Conservation (phyloP, 2,329 filamentous ascomycete species). For the Juglanconis oblonga region DNA sequence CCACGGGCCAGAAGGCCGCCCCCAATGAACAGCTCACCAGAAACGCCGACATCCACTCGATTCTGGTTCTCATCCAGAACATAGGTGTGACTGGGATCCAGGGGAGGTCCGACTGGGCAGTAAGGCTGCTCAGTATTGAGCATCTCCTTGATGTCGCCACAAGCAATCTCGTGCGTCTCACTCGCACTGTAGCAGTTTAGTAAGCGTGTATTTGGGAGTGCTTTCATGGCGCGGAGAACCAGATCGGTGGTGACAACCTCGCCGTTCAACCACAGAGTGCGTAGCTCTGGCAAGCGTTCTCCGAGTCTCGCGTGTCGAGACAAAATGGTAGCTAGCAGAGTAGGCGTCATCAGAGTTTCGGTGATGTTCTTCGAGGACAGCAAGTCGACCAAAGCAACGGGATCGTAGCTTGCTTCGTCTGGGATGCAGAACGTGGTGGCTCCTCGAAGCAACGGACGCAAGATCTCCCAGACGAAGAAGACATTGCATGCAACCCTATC, state of each 20-base stretch:
- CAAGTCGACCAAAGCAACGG: constrained; percentile 68
- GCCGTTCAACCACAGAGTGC: constrained; percentile 72
- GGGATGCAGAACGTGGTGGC: constrained; percentile 74
- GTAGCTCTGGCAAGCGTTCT: constrained; percentile 60
- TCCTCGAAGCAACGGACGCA: constrained; percentile 72
- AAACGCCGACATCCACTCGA: constrained; percentile 57
- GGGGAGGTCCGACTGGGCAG: constrained; percentile 70
- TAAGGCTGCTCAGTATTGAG: constrained; percentile 60
- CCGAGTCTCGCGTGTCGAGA: constrained; percentile 66
- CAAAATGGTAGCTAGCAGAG: constrained; percentile 71
- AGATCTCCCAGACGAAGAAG: constrained; percentile 83
- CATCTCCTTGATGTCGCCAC: constrained; percentile 70
- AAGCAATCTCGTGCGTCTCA: constrained; percentile 78
- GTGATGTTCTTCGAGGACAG: constrained; percentile 65
- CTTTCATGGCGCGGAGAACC: constrained; percentile 63
- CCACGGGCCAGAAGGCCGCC: constrained; percentile 71
- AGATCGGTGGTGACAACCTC: constrained; percentile 80
- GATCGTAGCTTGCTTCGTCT: constrained; percentile 76
- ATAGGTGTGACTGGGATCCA: constrained; percentile 67
- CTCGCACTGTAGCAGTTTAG: constrained; percentile 82
- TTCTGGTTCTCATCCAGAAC: constrained; percentile 69
- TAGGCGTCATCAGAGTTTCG: constrained; percentile 82
- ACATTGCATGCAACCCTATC: constrained; percentile 85
- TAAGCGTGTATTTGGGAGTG: constrained; percentile 65
- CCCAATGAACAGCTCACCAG: constrained; percentile 73